Evolutionary conservation across 83 land plant genomes (phyloP).

Genomic region (Thuja plicata): DNA sequence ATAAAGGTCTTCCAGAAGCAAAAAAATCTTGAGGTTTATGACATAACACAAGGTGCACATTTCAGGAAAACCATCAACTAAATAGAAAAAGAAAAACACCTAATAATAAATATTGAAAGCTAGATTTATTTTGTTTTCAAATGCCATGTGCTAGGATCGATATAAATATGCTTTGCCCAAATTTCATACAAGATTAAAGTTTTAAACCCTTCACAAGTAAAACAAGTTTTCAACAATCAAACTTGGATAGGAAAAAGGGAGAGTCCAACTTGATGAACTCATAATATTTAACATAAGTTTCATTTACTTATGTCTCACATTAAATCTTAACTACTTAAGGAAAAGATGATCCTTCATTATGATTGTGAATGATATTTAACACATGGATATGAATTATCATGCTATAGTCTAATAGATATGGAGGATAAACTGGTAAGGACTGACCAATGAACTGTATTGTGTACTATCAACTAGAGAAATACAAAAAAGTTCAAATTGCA

Average conservation of each 20-base stretch:
- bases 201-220: not conserved
- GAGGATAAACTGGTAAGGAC: not conserved
- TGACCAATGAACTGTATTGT: not conserved
- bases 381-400: not conserved
- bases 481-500: not conserved
- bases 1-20: not conserved
- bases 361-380: not conserved
- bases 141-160: not conserved
- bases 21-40: not conserved
- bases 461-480: not conserved
- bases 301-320: not conserved
- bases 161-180: not conserved
- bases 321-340: not conserved
- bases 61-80: not conserved
- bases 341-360: not conserved
- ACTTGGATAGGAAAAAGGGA: not conserved
- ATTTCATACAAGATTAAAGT: not conserved
- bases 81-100: not conserved
- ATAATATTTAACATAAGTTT: not conserved
- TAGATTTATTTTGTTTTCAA: not conserved
- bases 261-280: not conserved
- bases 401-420: not conserved
- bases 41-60: not conserved
- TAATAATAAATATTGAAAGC: not conserved
- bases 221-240: not conserved